phyloP scores from a whole-genome alignment of 164 flowering plant species.

The Hamamelis virginiana region DNA sequence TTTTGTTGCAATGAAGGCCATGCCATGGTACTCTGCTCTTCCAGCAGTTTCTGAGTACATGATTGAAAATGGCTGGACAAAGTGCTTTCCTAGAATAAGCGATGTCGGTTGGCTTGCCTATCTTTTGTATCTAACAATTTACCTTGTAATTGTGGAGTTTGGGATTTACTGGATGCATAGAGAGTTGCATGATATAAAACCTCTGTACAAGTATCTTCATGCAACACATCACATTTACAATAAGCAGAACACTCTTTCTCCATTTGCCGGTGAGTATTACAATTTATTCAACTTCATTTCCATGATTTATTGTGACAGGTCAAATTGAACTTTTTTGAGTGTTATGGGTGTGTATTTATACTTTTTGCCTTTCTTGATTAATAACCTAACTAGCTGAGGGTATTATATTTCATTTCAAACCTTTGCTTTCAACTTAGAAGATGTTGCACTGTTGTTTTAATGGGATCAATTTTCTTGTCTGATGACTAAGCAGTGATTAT shows the following conservation, averaged over 20 bases:
- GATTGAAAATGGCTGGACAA: constrained; percentile 92
- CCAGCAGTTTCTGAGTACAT: constrained; percentile 86
- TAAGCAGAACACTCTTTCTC: constrained; percentile 94
- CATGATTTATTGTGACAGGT: background rate
- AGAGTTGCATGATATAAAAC: constrained; percentile 93
- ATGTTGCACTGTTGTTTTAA: background rate
- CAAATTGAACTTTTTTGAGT: background rate
- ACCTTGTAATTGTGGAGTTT: constrained; percentile 80
- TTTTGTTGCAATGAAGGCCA: constrained; percentile 89
- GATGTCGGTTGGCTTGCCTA: constrained; percentile 71
- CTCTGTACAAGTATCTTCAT: constrained; percentile 91
- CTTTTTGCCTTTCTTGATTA: no score
- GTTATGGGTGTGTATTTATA: background rate
- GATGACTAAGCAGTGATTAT: no score
- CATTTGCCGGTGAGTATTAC: constrained; percentile 81
- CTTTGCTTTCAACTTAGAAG: background rate
- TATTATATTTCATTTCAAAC: background rate
- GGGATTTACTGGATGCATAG: constrained; percentile 96
- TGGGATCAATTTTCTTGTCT: no score
- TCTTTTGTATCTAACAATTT: constrained; percentile 37
- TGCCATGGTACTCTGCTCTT: constrained; percentile 82
- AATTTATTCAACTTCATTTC: background rate
- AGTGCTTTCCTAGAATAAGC: constrained; percentile 61
- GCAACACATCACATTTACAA: constrained; percentile 97
- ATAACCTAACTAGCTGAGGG: no score